Evolutionary conservation across 2,329 filamentous ascomycete species (phyloP), one percentile per base, ranked within the genome.

Genomic region (Neofusicoccum cordaticola): DNA sequence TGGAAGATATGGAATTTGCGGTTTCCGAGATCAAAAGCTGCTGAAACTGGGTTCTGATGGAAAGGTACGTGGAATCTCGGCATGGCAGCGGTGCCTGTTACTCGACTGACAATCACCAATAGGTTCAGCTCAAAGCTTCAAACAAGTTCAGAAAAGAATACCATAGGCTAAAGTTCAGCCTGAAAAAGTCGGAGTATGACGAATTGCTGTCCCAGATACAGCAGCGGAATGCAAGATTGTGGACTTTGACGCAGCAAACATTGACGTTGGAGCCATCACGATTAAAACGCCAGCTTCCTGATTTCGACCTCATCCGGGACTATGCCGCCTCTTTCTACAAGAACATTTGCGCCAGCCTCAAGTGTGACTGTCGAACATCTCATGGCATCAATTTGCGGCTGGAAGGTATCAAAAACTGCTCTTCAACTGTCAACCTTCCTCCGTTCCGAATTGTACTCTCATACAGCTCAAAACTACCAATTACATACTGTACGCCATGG

Each of bases 131-230:
- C 37, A 63, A 67, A 1, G 64, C 72, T 2, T 50, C 66, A 11
- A 66, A 65, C 12, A 63, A 69, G 1, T 73, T 76, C 65, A 71
- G 69, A 31, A 69, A 72, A 57, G 69, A 72, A 19, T 73, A 72
- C 63, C 72, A 73, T 37, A 64, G 72, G 9, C 66, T 75, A 0
- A 68, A 66, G 8, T 74, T 75, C 56, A 73, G 71, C 41, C 63
- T 76, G 1, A 69, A 66, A 7, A 72, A 71, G 60, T 57, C 67
- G 1, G 69, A 71, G 13, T 76, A 75, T 37, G 65, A 68, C 17
- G 70, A 72, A 42, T 57, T 75, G 12, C 70, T 76, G 61, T 42
- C 34, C 4, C 65, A 63, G n/a, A 44, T 74, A 9, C 65, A 68
- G 15, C 63, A 67, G 34, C 66, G 69, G 2, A 74, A 74, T 47